phyloP scores from a whole-genome alignment of 768 basidiomycete species.

The Rhodotorula taiwanensis region DNA sequence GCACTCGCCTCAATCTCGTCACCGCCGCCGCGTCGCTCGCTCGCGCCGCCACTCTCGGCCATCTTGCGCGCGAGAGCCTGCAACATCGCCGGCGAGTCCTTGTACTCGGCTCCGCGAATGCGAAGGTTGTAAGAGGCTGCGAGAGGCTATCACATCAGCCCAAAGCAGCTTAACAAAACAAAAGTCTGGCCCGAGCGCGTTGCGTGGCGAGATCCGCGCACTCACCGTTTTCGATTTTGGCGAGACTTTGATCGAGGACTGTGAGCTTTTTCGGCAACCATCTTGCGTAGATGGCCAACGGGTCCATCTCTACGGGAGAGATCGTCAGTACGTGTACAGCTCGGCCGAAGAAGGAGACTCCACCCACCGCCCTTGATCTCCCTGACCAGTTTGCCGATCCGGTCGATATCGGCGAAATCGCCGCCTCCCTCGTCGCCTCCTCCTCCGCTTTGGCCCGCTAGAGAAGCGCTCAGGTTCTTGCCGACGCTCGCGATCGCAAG shows the following conservation, averaged over 20 bases:
- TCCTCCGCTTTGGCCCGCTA: neutral
- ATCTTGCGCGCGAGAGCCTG: constrained; percentile 14
- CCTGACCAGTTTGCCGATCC: constrained; percentile 43
- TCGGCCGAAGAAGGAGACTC: too few species aligned
- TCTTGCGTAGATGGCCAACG: constrained; percentile 60
- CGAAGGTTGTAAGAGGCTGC: constrained; percentile 32
- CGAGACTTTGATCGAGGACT: constrained; percentile 77
- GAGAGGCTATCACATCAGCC: neutral
- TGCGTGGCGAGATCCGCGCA: too few species aligned
- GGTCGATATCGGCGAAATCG: constrained; percentile 43
- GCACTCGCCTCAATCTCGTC: neutral
- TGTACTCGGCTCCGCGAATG: constrained; percentile 35
- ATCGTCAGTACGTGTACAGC: constrained; percentile 53
- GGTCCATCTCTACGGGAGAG: constrained; percentile 54
- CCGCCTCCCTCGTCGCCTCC: constrained; percentile 35
- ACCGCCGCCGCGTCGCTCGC: neutral
- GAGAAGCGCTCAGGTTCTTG: constrained; percentile 11
- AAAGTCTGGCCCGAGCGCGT: too few species aligned
- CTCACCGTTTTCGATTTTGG: constrained; percentile 89
- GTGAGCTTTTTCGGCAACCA: constrained; percentile 79
- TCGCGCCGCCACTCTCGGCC: neutral
- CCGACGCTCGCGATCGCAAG: constrained; percentile 76
- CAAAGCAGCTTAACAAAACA: neutral
- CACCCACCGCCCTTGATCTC: constrained; percentile 46
- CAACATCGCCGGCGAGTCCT: constrained; percentile 19